phyloP scores from a whole-genome alignment of 2,329 filamentous ascomycete genomes.

The Teratosphaeria destructans region DNA sequence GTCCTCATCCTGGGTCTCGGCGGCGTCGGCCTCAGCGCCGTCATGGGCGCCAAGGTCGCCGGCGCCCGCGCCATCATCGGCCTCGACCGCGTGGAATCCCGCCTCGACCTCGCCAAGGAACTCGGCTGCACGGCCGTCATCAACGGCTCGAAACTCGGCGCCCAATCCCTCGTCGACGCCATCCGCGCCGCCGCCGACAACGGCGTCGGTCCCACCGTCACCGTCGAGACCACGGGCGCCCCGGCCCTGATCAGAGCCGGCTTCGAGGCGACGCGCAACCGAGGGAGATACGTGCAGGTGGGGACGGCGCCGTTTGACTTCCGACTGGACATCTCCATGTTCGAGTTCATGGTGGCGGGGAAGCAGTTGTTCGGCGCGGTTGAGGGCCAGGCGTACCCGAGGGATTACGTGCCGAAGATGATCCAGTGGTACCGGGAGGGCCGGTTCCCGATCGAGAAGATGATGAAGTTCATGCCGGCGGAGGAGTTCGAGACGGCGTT shows the following conservation, averaged over 20 bases:
- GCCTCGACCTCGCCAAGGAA: conserved; percentile 30
- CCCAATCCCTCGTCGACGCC: conserved; percentile 25
- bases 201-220: conserved; percentile 33
- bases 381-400: conserved; percentile 35
- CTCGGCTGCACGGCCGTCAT: conserved; percentile 33
- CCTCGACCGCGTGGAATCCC: conserved; percentile 28
- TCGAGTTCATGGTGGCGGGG: conserved; percentile 37
- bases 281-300: conserved; percentile 42
- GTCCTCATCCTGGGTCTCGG: conserved; percentile 37
- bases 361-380: conserved; percentile 41
- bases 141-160: conserved; percentile 26
- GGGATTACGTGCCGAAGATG: conserved; percentile 38
- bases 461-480: conserved; percentile 36
- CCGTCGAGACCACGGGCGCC: conserved; percentile 42
- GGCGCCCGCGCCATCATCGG: conserved; percentile 32
- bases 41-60: conserved; percentile 40
- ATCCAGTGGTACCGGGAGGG: conserved; percentile 40
- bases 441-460: conserved; percentile 37
- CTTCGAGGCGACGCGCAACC: conserved; percentile 33
- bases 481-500: conserved; percentile 32
- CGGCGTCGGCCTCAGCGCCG: conserved; percentile 37
- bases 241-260: conserved; percentile 33
- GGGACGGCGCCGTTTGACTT: conserved; percentile 37
- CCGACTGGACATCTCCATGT: conserved; percentile 33
- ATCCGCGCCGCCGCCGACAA: conserved; percentile 26